These are phyloP conservation scores for Termitomyces sp. DNA, from an alignment of 768 basidiomycete genomes.

Conservation along the genomic window DNA sequence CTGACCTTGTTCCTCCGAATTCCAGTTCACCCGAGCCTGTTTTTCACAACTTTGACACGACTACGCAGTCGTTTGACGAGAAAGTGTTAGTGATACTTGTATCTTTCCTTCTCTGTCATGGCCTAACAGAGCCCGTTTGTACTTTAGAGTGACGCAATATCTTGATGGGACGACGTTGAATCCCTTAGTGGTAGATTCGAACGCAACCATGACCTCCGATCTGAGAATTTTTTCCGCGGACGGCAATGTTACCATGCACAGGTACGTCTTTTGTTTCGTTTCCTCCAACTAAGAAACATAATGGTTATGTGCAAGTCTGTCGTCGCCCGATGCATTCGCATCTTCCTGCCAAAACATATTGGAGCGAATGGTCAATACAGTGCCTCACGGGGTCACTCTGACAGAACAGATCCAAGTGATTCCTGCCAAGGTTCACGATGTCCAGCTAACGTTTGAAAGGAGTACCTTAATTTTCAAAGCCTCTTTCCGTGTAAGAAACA, in stretches of 20 bases:
- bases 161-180: constrained; percentile 32
- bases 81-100: constrained; percentile 25
- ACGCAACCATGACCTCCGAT: constrained; percentile 33
- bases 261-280: constrained; percentile 17
- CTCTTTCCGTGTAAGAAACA: constrained; percentile 27
- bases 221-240: constrained; percentile 33
- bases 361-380: constrained; percentile 41
- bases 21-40: constrained; percentile 20
- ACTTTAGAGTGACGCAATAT: constrained; percentile 31
- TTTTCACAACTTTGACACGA: constrained; percentile 34
- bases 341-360: constrained; percentile 33
- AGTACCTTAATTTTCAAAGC: constrained; percentile 34
- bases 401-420: constrained; percentile 38
- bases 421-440: constrained; percentile 33
- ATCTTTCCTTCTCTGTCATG: neutral
- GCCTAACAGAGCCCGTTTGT: neutral
- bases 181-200: constrained; percentile 28
- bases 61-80: constrained; percentile 33
- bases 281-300: neutral
- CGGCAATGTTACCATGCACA: constrained; percentile 33
- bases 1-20: constrained; percentile 32
- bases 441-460: constrained; percentile 30
- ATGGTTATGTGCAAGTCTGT: constrained; percentile 16
- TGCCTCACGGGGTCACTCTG: constrained; percentile 38
- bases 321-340: constrained; percentile 27